Percentiles rank a stretch among this genome's conserved stretches.
phyloP scores from a whole-genome alignment of 345 rosid genomes.

The Bruguiera parviflora region DNA sequence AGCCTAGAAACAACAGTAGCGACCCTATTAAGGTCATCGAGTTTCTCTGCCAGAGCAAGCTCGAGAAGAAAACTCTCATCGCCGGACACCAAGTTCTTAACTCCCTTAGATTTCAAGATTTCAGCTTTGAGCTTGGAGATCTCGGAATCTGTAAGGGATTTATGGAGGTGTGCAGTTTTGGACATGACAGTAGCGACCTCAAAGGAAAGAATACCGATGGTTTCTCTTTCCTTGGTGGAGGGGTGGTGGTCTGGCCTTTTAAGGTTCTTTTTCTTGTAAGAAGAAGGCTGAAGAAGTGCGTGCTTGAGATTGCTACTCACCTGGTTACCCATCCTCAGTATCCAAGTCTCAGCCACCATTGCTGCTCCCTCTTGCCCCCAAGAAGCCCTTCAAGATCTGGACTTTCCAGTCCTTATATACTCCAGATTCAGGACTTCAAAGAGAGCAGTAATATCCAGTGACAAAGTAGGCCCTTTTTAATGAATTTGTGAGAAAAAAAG shows the following conservation, averaged over 20 bases:
- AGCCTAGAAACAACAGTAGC: conserved; percentile 79
- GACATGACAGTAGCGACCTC: conserved; percentile 92
- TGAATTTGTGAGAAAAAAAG: conserved; percentile 1
- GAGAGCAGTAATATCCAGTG: neutral
- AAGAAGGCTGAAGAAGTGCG: conserved; percentile 58
- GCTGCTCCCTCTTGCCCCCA: conserved; percentile 18
- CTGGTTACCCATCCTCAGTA: conserved; percentile 92
- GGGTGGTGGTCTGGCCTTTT: conserved; percentile 21
- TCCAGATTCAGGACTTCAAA: neutral
- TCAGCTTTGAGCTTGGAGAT: conserved; percentile 69
- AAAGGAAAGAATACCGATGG: conserved; percentile 79
- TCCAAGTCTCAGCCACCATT: conserved; percentile 98
- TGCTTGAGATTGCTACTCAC: conserved; percentile 85
- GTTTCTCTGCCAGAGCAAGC: conserved; percentile 81
- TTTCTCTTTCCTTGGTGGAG: conserved; percentile 42
- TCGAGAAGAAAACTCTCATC: conserved; percentile 61
- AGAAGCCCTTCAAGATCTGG: conserved; percentile 6
- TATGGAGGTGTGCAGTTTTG: conserved; percentile 77
- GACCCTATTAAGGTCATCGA: conserved; percentile 75
- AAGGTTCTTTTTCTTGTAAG: conserved; percentile 33
- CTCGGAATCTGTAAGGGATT: conserved; percentile 69
- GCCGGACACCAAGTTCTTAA: conserved; percentile 53
- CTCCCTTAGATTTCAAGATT: conserved; percentile 62
- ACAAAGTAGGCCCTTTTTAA: neutral
- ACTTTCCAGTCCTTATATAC: neutral